A percentile compares a stretch with the other conserved stretches of the same genome.
These are phyloP conservation scores for Daedaleopsis sinensis DNA, from an alignment of 768 basidiomycete species.

Conservation along the genomic window DNA sequence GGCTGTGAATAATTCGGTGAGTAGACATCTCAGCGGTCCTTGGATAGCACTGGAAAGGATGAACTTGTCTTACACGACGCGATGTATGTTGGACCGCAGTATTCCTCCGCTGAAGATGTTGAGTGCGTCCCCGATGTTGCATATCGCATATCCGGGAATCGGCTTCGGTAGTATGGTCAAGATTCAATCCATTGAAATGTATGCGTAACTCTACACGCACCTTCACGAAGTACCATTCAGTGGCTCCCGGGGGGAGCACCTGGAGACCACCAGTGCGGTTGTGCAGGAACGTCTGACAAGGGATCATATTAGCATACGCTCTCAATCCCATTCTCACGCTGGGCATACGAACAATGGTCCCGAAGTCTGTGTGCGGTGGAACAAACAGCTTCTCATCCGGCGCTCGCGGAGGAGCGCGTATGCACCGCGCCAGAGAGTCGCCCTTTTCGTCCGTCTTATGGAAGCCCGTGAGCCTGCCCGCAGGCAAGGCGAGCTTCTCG, in stretches of 20 bases:
- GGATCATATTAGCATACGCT: not conserved
- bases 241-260: constrained; percentile 61
- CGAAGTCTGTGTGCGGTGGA: constrained; percentile 41
- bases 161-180: constrained; percentile 19
- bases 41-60: no score
- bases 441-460: constrained; percentile 33
- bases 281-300: constrained; percentile 56
- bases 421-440: constrained; percentile 35
- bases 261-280: constrained; percentile 73
- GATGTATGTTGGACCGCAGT: constrained; percentile 66
- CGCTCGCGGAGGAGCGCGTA: constrained; percentile 33
- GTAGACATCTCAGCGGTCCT: not conserved
- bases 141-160: constrained; percentile 35
- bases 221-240: constrained; percentile 70
- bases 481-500: constrained; percentile 35
- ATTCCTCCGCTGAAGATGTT: constrained; percentile 65
- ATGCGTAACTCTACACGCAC: constrained; percentile 31
- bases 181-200: not conserved
- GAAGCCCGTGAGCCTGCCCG: constrained; percentile 29
- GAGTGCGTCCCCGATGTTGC: constrained; percentile 58
- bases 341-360: constrained; percentile 33
- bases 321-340: no score
- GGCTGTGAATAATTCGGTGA: constrained; percentile 18
- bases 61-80: constrained; percentile 50
- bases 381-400: constrained; percentile 30